Conservation (phyloP, 1,284 basidiomycete species). For the Marasmius fiardii region DNA sequence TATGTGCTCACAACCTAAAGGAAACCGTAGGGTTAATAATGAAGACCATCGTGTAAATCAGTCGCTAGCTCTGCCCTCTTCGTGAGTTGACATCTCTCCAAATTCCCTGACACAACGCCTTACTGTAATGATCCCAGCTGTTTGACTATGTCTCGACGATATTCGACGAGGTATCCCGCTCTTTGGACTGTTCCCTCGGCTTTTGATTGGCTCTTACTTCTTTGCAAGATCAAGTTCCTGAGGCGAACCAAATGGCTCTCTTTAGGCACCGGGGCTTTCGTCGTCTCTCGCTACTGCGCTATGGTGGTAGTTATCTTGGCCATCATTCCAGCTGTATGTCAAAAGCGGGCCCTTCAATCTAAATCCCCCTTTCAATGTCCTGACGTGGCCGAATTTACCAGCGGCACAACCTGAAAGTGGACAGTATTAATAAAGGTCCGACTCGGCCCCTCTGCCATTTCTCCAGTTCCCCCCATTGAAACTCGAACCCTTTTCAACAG, state of each 20-base stretch:
- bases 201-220: background rate
- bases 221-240: constrained; percentile 13
- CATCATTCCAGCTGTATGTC: constrained; percentile 8
- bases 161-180: constrained; percentile 16
- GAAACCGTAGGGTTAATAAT: background rate
- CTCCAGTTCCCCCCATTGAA: too few species aligned
- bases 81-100: background rate
- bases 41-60: background rate
- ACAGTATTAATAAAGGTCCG: constrained; percentile 15
- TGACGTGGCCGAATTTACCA: background rate
- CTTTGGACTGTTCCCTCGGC: background rate
- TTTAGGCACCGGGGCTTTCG: constrained; percentile 13
- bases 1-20: background rate
- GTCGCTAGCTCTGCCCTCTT: background rate
- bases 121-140: constrained; percentile 7
- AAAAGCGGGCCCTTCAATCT: background rate
- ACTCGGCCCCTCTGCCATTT: too few species aligned
- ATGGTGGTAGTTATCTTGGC: constrained; percentile 14
- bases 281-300: constrained; percentile 17
- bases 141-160: constrained; percentile 19
- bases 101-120: background rate
- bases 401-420: background rate
- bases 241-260: constrained; percentile 12
- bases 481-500: constrained; percentile 10
- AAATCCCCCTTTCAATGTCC: background rate